Evolutionary conservation across 495 filamentous ascomycete genomes (phyloP).

Genomic region (Aspergillus cristatus): DNA sequence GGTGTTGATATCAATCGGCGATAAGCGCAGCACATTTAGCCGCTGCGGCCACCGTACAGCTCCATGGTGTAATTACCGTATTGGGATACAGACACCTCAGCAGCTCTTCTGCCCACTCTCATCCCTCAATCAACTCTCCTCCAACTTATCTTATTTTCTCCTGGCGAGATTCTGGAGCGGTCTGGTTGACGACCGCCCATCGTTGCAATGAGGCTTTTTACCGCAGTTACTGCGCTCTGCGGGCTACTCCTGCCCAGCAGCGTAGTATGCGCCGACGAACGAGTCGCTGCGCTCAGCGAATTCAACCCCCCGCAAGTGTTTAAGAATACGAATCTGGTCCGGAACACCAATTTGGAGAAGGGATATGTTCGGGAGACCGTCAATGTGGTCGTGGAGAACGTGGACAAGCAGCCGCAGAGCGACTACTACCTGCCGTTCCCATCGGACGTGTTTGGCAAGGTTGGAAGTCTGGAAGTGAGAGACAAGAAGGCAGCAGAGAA

Average conservation of each 20-base stretch:
- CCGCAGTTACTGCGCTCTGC: constrained; percentile 29
- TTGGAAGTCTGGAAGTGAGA: constrained; percentile 83
- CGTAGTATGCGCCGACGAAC: constrained; percentile 28
- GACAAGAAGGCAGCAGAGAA: constrained; percentile 72
- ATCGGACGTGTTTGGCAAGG: constrained; percentile 55
- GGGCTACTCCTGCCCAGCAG: constrained; percentile 29
- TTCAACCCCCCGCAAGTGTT: constrained; percentile 88
- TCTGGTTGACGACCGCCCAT: constrained; percentile 13
- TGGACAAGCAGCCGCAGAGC: constrained; percentile 62
- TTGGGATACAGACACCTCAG: constrained; percentile 31
- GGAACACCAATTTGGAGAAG: constrained; percentile 87
- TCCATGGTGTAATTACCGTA: constrained; percentile 2
- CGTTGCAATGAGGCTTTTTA: constrained; percentile 35
- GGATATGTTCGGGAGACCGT: constrained; percentile 78
- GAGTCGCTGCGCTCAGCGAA: constrained; percentile 49
- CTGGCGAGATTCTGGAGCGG: constrained; percentile 22
- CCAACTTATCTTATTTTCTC: constrained; percentile 11
- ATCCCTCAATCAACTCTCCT: constrained; percentile 10
- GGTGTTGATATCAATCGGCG: constrained; percentile 13
- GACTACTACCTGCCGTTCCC: constrained; percentile 87
- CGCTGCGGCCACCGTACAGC: constrained; percentile 31
- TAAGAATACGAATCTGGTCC: constrained; percentile 83
- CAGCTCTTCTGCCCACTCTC: constrained; percentile 19
- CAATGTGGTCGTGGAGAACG: constrained; percentile 91
- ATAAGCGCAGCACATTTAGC: constrained; percentile 29